A percentile compares a stretch with the other conserved stretches of the same genome.
These are phyloP conservation scores for Paramecium biaurelia DNA, from an alignment of 73 alveolate species.

Conservation along the genomic window DNA sequence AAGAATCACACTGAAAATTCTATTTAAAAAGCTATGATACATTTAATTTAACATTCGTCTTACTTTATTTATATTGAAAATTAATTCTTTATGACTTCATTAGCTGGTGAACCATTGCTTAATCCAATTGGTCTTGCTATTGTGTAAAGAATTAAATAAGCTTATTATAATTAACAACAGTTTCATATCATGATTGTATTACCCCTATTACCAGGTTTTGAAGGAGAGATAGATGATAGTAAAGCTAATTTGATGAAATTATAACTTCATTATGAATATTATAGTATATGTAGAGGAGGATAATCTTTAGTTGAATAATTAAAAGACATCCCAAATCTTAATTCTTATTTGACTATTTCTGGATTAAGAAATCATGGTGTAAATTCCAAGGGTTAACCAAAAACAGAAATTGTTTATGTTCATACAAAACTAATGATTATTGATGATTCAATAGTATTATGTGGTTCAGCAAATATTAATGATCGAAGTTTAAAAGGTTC, in stretches of 20 bases:
- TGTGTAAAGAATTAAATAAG: constrained; percentile 81
- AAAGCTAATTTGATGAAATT: constrained; percentile 67
- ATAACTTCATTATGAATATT: constrained; percentile 79
- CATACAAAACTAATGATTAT: constrained; percentile 95
- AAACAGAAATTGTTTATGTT: constrained; percentile 87
- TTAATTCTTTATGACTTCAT: constrained; percentile 79
- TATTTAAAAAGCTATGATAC: constrained; percentile 83
- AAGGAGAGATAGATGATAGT: constrained; percentile 85
- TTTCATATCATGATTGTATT: constrained; percentile 80
- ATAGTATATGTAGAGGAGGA: constrained; percentile 76
- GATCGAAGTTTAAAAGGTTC: constrained; percentile 93
- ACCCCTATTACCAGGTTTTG: constrained; percentile 96
- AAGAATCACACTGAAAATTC: constrained; percentile 75
- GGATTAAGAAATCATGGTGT: constrained; percentile 89
- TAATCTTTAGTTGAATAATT: constrained; percentile 74
- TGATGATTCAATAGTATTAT: constrained; percentile 87
- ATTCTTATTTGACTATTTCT: constrained; percentile 82
- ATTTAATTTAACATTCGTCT: constrained; percentile 75
- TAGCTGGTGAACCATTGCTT: constrained; percentile 77
- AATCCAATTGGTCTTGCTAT: constrained; percentile 80
- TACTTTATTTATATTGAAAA: constrained; percentile 91
- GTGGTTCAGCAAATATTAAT: constrained; percentile 96
- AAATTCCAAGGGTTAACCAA: constrained; percentile 76
- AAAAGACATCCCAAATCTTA: constrained; percentile 75
- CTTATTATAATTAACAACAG: constrained; percentile 70